Evolutionary conservation across 768 basidiomycete species (phyloP).

Genomic region (Termitomyces heimii): DNA sequence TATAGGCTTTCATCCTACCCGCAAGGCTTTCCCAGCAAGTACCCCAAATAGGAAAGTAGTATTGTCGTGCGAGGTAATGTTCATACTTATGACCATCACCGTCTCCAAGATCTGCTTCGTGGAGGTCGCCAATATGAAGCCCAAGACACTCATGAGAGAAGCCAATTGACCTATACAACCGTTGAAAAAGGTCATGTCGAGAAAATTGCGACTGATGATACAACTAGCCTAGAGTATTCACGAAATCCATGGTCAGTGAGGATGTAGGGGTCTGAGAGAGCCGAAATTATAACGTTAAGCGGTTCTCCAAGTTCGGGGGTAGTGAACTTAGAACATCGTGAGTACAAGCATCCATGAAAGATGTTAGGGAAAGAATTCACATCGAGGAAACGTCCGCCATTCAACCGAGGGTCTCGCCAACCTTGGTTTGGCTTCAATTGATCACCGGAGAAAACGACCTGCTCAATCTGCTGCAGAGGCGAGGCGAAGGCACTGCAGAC

Average conservation of each 20-base stretch:
- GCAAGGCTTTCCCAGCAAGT: constrained; percentile 86
- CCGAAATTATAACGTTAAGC: constrained; percentile 78
- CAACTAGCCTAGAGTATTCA: constrained; percentile 58
- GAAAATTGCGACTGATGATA: neutral
- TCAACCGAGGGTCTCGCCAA: constrained; percentile 63
- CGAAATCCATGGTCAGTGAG: constrained; percentile 71
- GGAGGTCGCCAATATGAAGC: constrained; percentile 67
- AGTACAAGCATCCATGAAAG: neutral
- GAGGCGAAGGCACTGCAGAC: neutral
- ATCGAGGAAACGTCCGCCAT: constrained; percentile 73
- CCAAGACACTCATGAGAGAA: constrained; percentile 82
- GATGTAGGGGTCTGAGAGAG: constrained; percentile 71
- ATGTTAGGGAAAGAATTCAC: constrained; percentile 33
- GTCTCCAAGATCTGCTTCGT: constrained; percentile 80
- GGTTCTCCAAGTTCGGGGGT: constrained; percentile 69
- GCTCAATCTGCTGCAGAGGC: constrained; percentile 9
- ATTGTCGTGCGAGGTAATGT: constrained; percentile 69
- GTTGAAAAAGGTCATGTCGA: neutral
- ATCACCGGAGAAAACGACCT: constrained; percentile 3
- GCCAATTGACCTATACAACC: constrained; percentile 56
- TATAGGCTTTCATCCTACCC: constrained; percentile 27
- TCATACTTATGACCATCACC: constrained; percentile 68
- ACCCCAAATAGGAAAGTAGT: constrained; percentile 73
- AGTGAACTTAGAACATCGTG: constrained; percentile 46
- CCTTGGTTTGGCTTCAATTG: constrained; percentile 15